Conservation (phyloP, 768 basidiomycete species). For the Naematelia aurantialba region DNA sequence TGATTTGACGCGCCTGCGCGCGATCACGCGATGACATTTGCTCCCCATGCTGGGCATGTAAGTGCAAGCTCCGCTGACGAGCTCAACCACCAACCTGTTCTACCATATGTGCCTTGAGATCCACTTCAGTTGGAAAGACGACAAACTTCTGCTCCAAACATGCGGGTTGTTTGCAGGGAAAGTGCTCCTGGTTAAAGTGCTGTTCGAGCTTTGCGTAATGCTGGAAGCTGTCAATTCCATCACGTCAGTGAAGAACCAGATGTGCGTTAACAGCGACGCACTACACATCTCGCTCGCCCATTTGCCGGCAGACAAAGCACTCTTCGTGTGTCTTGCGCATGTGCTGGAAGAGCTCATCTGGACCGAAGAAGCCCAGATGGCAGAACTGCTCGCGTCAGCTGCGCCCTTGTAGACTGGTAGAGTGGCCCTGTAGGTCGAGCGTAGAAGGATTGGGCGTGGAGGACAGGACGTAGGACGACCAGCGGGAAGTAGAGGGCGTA, state of each 20-base stretch:
- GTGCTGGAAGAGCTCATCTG: slow-evolving; percentile 88
- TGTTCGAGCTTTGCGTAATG: slow-evolving; percentile 68
- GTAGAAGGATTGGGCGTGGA: no score
- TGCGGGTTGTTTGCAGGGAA: slow-evolving; percentile 66
- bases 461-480: no score
- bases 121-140: slow-evolving; percentile 80
- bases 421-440: no score
- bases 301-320: slow-evolving; percentile 87
- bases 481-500: no score
- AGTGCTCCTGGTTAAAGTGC: slow-evolving; percentile 57
- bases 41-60: slow-evolving; percentile 40
- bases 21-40: slow-evolving; percentile 47
- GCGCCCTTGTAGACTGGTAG: no score
- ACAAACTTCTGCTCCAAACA: slow-evolving; percentile 90
- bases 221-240: slow-evolving; percentile 62
- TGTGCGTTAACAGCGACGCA: no score
- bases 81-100: slow-evolving; percentile 54
- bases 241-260: no score
- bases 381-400: slow-evolving; percentile 61
- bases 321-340: slow-evolving; percentile 93
- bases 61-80: slow-evolving; percentile 1
- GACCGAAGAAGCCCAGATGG: slow-evolving; percentile 85
- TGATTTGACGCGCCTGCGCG: slow-evolving; percentile 45
- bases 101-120: slow-evolving; percentile 87
- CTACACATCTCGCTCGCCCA: slow-evolving; percentile 79